Evolutionary conservation across 495 filamentous ascomycete species (phyloP), one percentile per base, ranked within the genome.

Genomic region (Chaetomidium leptoderma): DNA sequence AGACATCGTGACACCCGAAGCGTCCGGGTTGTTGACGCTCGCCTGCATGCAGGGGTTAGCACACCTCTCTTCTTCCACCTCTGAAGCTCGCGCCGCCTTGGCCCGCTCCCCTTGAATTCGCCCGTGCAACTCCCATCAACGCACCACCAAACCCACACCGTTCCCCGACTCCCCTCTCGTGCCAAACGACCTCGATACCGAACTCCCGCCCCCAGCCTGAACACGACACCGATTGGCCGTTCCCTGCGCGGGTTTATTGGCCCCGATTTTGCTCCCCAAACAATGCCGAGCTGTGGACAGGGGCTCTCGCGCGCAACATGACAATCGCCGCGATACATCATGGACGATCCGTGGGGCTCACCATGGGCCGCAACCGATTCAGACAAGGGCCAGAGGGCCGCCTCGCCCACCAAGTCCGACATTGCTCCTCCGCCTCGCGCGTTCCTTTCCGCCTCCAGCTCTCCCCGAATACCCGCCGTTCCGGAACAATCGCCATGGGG

Each of bases 341-440:
- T 82, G 79, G 79, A 82, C 70, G 78, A 81, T 78, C 78, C 79
- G 63, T 82, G 79, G 79, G 75, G 77, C 67, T 77, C 75, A 61
- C 76, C 76, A 66, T 78, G 76, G 76, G 70, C 73, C 50, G 62
- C 70, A 45, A 57, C 71, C 61, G 70, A 76, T 32, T 30, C 58
- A 29, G 62, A 67, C 64, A 59, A 70, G 63, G 64, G 71, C 45
- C 55, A 50, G 24, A 67, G 60, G 6, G 59, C 58, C 11, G 57
- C 70, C 8, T 71, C 69, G n/a, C 70, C 67, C 8, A 49, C 65
- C 27, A 72, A 74, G 32, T 61, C 65, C 29, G 66, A 73, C 17
- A 70, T 78, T 30, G 75, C 74, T 26, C 74, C 73, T 13, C 76
- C 76, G 2, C 75, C 75, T 27, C 72, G 66, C 54, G 75, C 73